Evolutionary conservation across 2,329 filamentous ascomycete genomes (phyloP), one percentile per base, ranked within the genome.

Genomic region (Penicillium sumatraense): DNA sequence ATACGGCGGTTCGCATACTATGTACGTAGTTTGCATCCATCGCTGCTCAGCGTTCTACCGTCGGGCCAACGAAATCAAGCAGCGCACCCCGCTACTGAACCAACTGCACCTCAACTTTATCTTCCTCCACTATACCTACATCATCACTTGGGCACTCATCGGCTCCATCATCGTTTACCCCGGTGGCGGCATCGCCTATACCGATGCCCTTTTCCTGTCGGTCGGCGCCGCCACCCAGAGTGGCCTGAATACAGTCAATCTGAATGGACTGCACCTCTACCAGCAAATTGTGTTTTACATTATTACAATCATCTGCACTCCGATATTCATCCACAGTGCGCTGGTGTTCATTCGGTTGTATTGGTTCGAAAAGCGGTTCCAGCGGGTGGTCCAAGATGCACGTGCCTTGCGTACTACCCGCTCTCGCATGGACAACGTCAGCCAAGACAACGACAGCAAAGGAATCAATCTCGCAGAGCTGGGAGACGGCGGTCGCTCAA

Each of bases 341-440:
- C 91, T 99, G 40, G 95, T 99, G 7, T 93, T 96, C 65, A 82
- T 98, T 11, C 89, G 95, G 23, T 80, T 99, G 1, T 97, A 96
- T 75, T 99, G 93, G 93, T 99, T 99, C 71, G 93, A 99, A 75
- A 96, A 96, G 74, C 86, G 93, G 7, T 98, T 99, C 70, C 89
- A 96, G 70, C 83, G 90, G 65, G 84, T 96, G 61, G 92, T 89
- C 13, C 82, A 82, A 29, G 90, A 96, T 65, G 87, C 90, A 1
- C 85, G 86, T 51, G 80, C 78, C 38, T 79, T 87, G 50, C 85
- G 93, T 51, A 81, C 83, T 51, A 89, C 75, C 78, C 86, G 79
- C 77, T 89, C 68, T 75, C 85, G 76, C 76, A 88, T 70, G 75
- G 78, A 78, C 51, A 82, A 77, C 44, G 76, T 76, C 64, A 84